Evolutionary conservation across 2,329 filamentous ascomycete genomes (phyloP).

Genomic region (Fusarium anthophilum): DNA sequence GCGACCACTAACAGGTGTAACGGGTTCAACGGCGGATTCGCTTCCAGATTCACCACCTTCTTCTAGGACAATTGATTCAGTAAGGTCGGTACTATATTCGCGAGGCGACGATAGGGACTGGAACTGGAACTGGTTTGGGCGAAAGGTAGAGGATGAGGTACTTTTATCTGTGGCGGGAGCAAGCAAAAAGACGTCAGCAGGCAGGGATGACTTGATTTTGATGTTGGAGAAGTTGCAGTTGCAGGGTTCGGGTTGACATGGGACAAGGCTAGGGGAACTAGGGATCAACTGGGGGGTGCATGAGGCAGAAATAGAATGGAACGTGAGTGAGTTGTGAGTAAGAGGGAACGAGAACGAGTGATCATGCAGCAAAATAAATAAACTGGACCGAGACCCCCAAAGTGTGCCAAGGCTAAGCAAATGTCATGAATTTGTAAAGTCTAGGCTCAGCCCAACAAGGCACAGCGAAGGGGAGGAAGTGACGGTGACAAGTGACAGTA

Average conservation of each 20-base stretch:
- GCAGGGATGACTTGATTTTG: conserved; percentile 38
- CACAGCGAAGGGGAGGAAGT: neutral
- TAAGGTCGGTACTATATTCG: conserved; percentile 60
- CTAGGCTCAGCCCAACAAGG: conserved; percentile 19
- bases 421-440: conserved; percentile 24
- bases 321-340: conserved; percentile 4
- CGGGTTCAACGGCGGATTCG: conserved; percentile 67
- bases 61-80: conserved; percentile 59
- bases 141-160: conserved; percentile 34
- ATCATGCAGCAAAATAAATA: conserved; percentile 25
- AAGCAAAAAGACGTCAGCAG: conserved; percentile 42
- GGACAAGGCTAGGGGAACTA: conserved; percentile 5
- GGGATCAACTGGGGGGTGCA: conserved; percentile 16
- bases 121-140: conserved; percentile 44
- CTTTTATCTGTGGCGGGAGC: conserved; percentile 39
- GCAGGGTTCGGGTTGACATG: conserved; percentile 28
- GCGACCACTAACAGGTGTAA: conserved; percentile 68
- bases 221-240: conserved; percentile 21
- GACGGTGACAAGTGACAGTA: neutral
- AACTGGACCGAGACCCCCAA: conserved; percentile 24
- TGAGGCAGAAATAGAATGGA: conserved; percentile 34
- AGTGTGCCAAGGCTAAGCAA: conserved; percentile 16
- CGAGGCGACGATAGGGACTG: conserved; percentile 54
- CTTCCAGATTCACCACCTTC: conserved; percentile 70
- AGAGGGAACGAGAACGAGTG: conserved; percentile 5